Evolutionary conservation across 495 filamentous ascomycete species (phyloP), one percentile per base, ranked within the genome.

Genomic region (Hypoxylon trugodes): DNA sequence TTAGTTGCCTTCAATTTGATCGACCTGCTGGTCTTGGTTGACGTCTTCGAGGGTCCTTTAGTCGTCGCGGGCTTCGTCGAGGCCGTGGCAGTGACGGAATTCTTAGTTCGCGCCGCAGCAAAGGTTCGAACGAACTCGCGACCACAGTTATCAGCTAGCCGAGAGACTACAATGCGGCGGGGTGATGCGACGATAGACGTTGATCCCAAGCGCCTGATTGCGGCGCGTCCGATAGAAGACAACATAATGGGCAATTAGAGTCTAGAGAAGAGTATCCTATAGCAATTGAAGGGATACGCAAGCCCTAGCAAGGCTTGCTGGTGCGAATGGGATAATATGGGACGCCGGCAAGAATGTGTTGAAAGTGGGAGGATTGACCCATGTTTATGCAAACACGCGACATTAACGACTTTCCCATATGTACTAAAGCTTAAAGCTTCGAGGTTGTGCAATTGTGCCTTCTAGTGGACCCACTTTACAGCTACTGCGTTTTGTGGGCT

Each of bases 191-290:
- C 46, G n/a, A 55, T 3, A 42, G 56, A 16, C 21, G 65, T 43
- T 30, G 69, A 66, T 41, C 59, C 64, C 40, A 73, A 45, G 8
- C 73, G 69, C 50, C 61, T 50, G 21, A 73, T 59, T 3, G 76
- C 68, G 38, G 66, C 61, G 57, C 75, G 74, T 46, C 71, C 73
- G 16, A 77, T 68, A 19, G 61, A 68, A 52, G 69, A 73, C 26
- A 79, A 56, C 76, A 79, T 79, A 41, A n/a, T 65, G 40, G 59
- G 32, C 48, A 60, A 50, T 52, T 58, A 50, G 25, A 24, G 6
- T 21, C 19, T 40, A 38, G 32, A n/a, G 16, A 26, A 42, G n/a
- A 26, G 26, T 48, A 26, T 52, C 24, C 9, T 32, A 1, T 16
- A 10, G 13, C 15, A 38, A 41, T 51, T 48, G 19, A n/a, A 58